Evolutionary conservation across 2,329 filamentous ascomycete species (phyloP).

Genomic region (Curvularia spicifera): DNA sequence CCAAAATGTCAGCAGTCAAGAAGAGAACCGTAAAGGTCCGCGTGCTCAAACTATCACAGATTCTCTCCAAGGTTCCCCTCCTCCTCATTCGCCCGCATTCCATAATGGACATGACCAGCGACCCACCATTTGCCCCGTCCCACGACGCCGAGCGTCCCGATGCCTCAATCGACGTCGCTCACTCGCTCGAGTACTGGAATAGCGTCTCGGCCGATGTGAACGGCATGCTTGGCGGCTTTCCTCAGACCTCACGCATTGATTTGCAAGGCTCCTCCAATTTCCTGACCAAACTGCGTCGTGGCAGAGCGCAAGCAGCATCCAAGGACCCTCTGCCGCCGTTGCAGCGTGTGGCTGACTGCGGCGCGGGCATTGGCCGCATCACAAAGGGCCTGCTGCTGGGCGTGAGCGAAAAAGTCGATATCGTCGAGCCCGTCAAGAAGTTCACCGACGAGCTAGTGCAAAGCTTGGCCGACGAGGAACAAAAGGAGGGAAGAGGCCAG

Average conservation of each 20-base stretch:
- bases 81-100: background rate
- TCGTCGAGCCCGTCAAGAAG: conserved; percentile 83
- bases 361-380: conserved; percentile 79
- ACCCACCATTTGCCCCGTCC: conserved; percentile 29
- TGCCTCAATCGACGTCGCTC: conserved; percentile 53
- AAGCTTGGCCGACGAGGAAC: conserved; percentile 30
- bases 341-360: conserved; percentile 62
- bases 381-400: conserved; percentile 77
- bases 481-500: conserved; percentile 49
- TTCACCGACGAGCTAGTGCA: conserved; percentile 70
- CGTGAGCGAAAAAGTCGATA: conserved; percentile 74
- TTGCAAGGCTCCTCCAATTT: conserved; percentile 74
- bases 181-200: conserved; percentile 60
- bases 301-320: conserved; percentile 31
- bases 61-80: conserved; percentile 3
- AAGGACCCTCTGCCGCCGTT: conserved; percentile 41
- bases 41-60: conserved; percentile 11
- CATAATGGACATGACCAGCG: conserved; percentile 38
- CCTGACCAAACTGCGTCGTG: conserved; percentile 65
- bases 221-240: conserved; percentile 81
- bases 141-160: conserved; percentile 43
- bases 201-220: conserved; percentile 62
- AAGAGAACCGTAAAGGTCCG: background rate
- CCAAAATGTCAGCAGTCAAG: conserved; percentile 2
- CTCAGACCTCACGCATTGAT: conserved; percentile 72